Percentiles rank a stretch among this genome's conserved stretches.
phyloP scores from a whole-genome alignment of 441 rosid genomes.

The Erodium chrysanthum region DNA sequence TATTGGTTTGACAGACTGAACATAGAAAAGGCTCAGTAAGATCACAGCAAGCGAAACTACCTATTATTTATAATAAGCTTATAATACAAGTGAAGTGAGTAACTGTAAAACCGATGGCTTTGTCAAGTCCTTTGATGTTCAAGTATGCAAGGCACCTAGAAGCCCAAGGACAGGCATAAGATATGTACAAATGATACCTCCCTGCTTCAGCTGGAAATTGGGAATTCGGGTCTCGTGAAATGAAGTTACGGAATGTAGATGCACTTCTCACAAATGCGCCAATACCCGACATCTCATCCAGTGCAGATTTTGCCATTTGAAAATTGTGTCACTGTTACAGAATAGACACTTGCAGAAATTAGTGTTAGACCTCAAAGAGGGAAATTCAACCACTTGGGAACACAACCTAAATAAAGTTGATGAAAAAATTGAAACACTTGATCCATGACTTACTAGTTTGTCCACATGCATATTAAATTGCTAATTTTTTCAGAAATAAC shows the following conservation, averaged over 20 bases:
- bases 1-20: slow-evolving; percentile 62
- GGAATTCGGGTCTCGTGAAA: slow-evolving; percentile 47
- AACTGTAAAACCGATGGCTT: slow-evolving; percentile 66
- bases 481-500: not conserved
- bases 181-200: slow-evolving; percentile 83
- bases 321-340: slow-evolving; percentile 14
- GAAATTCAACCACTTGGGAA: not conserved
- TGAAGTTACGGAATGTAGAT: slow-evolving; percentile 63
- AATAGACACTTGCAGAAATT: slow-evolving; percentile 9
- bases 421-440: no score
- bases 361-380: not conserved
- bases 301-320: slow-evolving; percentile 64
- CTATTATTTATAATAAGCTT: not conserved
- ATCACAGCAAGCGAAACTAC: not conserved
- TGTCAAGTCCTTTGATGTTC: slow-evolving; percentile 74
- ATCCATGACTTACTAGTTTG: no score
- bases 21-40: slow-evolving; percentile 10
- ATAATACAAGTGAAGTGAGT: slow-evolving; percentile 16
- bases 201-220: slow-evolving; percentile 73
- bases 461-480: no score
- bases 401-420: no score
- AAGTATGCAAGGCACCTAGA: slow-evolving; percentile 71
- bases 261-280: slow-evolving; percentile 72
- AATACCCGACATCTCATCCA: slow-evolving; percentile 57
- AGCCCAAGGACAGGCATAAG: slow-evolving; percentile 98